Evolutionary conservation across 2,329 filamentous ascomycete species (phyloP), one percentile per base, ranked within the genome.

Genomic region (Hypoxylon sp.): DNA sequence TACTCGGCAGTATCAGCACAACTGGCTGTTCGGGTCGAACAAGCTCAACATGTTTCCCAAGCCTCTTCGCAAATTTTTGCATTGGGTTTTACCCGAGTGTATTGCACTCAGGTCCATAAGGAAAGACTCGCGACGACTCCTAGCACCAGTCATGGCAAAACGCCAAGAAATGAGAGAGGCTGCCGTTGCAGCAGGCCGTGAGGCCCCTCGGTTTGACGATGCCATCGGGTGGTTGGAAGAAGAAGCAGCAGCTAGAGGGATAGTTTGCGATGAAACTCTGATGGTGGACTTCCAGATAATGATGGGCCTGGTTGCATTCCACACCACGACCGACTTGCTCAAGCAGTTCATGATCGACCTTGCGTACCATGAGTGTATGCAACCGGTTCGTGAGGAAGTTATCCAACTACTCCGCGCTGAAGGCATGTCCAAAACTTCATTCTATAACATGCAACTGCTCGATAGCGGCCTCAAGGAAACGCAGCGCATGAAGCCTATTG

Each of bases 381-480:
- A 82, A 30, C 77, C 77, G 3, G 69, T 84, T 19, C 79, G 84
- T 2, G 74, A 82, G n/a, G 83, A 86, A 68, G 81, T 83, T 10
- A 65, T 75, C 19, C 65, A 68, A 0, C 65, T 73, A 13, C 60
- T 76, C 2, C 50, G 59, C 17, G 50, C 58, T 14, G 67, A 69
- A 1, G 74, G 72, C 21, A 74, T 73, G 70, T 67, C 68, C 10
- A 77, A 73, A 55, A 51, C 64, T 7, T 68, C 74, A 2, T 69
- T 79, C 6, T 70, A 71, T 34, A 77, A 77, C 10, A 71, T 81
- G 61, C 73, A 75, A 43, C 73, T 79, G 25, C 63, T 81, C 5
- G 79, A 82, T 60, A 79, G 76, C 59, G 78, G 78, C 36, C 43
- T 81, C 14, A 81, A 81, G 62, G 80, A 81, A 66, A 75, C 72